Evolutionary conservation across 1,284 basidiomycete species (phyloP), one percentile per base, ranked within the genome.

Genomic region (Ceratobasidium sp.): DNA sequence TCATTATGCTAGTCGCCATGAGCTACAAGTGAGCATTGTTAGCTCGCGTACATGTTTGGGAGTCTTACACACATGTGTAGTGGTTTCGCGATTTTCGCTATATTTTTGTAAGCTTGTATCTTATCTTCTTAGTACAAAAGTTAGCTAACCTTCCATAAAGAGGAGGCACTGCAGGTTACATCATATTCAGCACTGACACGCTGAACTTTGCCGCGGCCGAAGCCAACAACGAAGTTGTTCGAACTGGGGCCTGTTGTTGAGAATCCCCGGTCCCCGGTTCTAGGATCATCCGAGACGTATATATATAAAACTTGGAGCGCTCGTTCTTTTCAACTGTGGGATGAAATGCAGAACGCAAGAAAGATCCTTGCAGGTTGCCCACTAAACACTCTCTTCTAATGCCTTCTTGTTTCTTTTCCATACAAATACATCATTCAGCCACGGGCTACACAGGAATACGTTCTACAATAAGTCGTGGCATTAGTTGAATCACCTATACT

Each of bases 1-100:
- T 71, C 0, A 16, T 71, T 12, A 71, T 71, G 69, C 57, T 71
- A 1, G 60, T 71, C 28, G 69, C 69, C 16, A 71, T 71, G 69
- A 71, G 69, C 45, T 60, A 50, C 39, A 71, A 71, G 69, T 71
- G 36, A 34, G 69, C 32, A n/a, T 41, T 39, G 36, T 39, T 39
- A 39, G 8, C 14, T 30, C 23, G 45, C 21, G 30, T 23, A 4
- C n/a, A 5, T 16, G 45, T 28, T 12, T 14, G 18, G 32, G 28
- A 21, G 39, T 10, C 41, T 45, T 14, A 39, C 6, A 6, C 6
- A 6, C 36, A 6, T 16, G 6, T 21, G 1, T n/a, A 71, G 69
- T 14, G 69, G 69, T 1, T 71, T 60, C 23, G 26, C 57, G 4
- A 36, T 71, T 1, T 60, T 71, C n/a, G 69, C 69, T 3, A 71